These are phyloP conservation scores for Colletotrichum viniferum DNA, from an alignment of 2,329 filamentous ascomycete species.

Conservation along the genomic window DNA sequence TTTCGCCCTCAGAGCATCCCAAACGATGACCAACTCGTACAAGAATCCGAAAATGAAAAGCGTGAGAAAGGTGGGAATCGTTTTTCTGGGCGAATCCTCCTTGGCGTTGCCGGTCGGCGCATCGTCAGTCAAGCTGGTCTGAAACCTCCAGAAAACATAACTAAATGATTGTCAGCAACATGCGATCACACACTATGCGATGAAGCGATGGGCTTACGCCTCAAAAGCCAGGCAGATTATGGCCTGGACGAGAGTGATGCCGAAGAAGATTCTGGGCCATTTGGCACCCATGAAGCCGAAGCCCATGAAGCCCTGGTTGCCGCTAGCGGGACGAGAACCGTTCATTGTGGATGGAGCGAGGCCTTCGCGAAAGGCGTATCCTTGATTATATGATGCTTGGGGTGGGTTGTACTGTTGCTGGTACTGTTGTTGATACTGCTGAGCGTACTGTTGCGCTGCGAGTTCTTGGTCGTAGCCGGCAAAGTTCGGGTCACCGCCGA, in stretches of 20 bases:
- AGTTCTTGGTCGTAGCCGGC: slow-evolving; percentile 24
- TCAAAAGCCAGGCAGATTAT: slow-evolving; percentile 83
- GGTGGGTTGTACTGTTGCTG: slow-evolving; percentile 22
- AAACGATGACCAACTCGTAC: slow-evolving; percentile 88
- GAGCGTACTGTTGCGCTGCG: slow-evolving; percentile 29
- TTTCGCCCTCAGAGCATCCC: slow-evolving; percentile 91
- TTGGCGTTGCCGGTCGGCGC: slow-evolving; percentile 37
- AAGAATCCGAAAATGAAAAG: slow-evolving; percentile 98
- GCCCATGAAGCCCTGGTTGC: slow-evolving; percentile 19
- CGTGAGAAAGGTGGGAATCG: slow-evolving; percentile 93
- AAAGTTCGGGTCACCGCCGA: slow-evolving; percentile 42
- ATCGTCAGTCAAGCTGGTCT: slow-evolving; percentile 57
- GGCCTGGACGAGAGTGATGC: slow-evolving; percentile 76
- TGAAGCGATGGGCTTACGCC: slow-evolving; percentile 63
- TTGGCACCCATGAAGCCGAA: slow-evolving; percentile 80
- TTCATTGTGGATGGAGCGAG: slow-evolving; percentile 34
- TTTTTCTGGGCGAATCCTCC: slow-evolving; percentile 61
- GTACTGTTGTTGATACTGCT: slow-evolving; percentile 24
- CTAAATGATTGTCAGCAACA: slow-evolving; percentile 45
- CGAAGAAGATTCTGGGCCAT: slow-evolving; percentile 89
- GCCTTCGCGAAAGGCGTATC: slow-evolving; percentile 39
- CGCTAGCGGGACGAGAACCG: slow-evolving; percentile 24
- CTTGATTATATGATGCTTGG: slow-evolving; percentile 28
- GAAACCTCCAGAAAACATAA: slow-evolving; percentile 90
- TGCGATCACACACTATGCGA: neutral